Base-by-base conservation (phyloP, 805 yeast genomes). In the Suhomyces faveliae region DNA sequence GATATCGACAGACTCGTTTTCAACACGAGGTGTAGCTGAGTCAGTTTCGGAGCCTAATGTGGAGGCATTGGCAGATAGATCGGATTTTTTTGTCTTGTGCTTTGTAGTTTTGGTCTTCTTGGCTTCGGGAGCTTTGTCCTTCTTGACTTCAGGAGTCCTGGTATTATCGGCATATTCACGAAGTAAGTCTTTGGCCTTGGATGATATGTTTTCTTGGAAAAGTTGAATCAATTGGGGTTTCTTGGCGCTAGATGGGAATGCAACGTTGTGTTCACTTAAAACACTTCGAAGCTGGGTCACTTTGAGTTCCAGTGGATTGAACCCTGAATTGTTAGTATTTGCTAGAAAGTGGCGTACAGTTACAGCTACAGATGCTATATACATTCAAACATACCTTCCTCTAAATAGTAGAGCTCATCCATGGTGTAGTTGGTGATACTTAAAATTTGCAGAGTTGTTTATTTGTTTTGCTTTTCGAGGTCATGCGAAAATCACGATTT, bases 261-360 rank as follows among this genome's bases (percentile, higher is more conserved):
- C 63, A n/a, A 91, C 71, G n/a, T 78, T 74, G 60, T 89, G 78
- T 47, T 79, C 83, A 10, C 73, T 65, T 45, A 92, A 71, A 19
- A 89, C 75, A 19, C 81, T 77, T 57, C 94, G 77, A 59, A 92
- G 72, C 50, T 87, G 81, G 3, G 90, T 81, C 19, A 88, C 83
- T 44, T 82, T 85, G 53, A 86, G 69, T 35, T 75, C 69, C 21
- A 75, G 68, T 5, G 92, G 86, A 60, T 89, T 83, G 63, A 87
- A 89, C n/a, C 76, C 88, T 65, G 62, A 56, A 58, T 39, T 37
- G 40, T 37, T 37, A 37, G 40, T 37, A 37, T 12, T 37, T 15
- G 21, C n/a, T 17, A 17, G 11, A 15, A 9, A 8, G 7, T 33
- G 20, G 37, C 21, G 21, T n/a, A 33, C 12, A 5, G n/a, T 33